These are phyloP conservation scores for Stylonectria norvegica DNA, from an alignment of 2,329 filamentous ascomycete genomes.

Conservation along the genomic window DNA sequence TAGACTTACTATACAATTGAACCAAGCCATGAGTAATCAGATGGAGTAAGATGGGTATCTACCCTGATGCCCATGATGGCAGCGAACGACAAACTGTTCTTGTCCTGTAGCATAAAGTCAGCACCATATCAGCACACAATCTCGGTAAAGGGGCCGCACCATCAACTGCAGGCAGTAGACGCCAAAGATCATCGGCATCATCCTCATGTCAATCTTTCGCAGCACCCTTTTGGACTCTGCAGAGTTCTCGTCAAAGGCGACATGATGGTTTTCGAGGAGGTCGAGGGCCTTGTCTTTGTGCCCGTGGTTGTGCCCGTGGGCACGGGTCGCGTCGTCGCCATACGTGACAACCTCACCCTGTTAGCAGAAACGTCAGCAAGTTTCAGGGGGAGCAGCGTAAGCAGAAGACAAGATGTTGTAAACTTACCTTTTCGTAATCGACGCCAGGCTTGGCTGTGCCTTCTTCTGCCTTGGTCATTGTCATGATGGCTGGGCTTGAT, in stretches of 20 bases:
- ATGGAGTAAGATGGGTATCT: slow-evolving; percentile 3
- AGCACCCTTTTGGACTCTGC: slow-evolving; percentile 5
- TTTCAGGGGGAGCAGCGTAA: background rate
- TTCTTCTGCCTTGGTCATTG: background rate
- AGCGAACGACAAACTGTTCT: slow-evolving; percentile 11
- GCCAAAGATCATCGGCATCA: slow-evolving; percentile 6
- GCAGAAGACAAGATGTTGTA: too few species aligned
- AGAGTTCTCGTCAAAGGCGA: slow-evolving; percentile 6
- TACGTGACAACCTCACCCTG: slow-evolving; percentile 1
- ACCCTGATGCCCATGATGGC: slow-evolving; percentile 8
- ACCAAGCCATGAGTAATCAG: slow-evolving; percentile 11
- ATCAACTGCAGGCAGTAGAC: slow-evolving; percentile 6
- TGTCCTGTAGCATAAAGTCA: slow-evolving; percentile 3
- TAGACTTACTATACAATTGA: slow-evolving; percentile 10
- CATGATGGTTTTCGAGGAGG: slow-evolving; percentile 2
- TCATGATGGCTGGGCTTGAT: background rate
- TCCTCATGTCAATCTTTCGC: slow-evolving; percentile 7
- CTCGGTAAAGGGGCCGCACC: background rate
- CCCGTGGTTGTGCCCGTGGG: background rate
- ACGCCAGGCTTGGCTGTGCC: background rate
- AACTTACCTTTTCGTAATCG: background rate
- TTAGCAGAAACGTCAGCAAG: background rate
- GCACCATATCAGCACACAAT: background rate
- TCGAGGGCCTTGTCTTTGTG: slow-evolving; percentile 7
- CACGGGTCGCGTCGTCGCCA: background rate